Evolutionary conservation across 2,329 filamentous ascomycete species (phyloP).

Genomic region (Trichophyton mentagrophytes): DNA sequence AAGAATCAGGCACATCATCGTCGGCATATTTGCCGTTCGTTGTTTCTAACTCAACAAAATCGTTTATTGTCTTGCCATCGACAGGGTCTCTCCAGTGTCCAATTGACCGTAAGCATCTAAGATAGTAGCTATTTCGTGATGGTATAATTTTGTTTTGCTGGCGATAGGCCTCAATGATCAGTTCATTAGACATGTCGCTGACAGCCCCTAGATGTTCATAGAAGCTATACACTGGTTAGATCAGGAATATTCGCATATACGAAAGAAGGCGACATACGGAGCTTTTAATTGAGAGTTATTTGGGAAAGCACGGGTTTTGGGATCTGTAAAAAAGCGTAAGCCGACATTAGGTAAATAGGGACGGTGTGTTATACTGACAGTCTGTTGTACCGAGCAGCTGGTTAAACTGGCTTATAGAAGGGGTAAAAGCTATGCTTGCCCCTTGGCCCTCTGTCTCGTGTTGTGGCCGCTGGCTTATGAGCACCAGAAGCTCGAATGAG

Average conservation of each 20-base stretch:
- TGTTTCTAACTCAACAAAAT: slow-evolving; percentile 45
- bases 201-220: slow-evolving; percentile 52
- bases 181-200: slow-evolving; percentile 48
- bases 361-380: slow-evolving; percentile 20
- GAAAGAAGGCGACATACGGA: slow-evolving; percentile 19
- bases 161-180: slow-evolving; percentile 51
- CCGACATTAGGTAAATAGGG: background rate
- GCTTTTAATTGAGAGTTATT: slow-evolving; percentile 6
- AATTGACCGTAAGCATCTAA: slow-evolving; percentile 52
- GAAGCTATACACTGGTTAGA: slow-evolving; percentile 24
- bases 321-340: slow-evolving; percentile 2
- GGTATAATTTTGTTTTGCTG: slow-evolving; percentile 47
- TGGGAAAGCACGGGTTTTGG: background rate
- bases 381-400: slow-evolving; percentile 23
- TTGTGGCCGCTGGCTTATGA: slow-evolving; percentile 36
- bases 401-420: slow-evolving; percentile 31
- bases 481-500: slow-evolving; percentile 43
- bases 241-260: background rate
- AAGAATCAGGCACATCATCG: slow-evolving; percentile 46
- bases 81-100: slow-evolving; percentile 38
- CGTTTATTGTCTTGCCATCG: slow-evolving; percentile 42
- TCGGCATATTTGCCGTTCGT: slow-evolving; percentile 47
- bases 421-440: slow-evolving; percentile 19
- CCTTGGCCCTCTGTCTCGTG: slow-evolving; percentile 27
- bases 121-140: slow-evolving; percentile 45